Conservation (phyloP, 352 stramenopile species). For the Globisporangium cystogenes region DNA sequence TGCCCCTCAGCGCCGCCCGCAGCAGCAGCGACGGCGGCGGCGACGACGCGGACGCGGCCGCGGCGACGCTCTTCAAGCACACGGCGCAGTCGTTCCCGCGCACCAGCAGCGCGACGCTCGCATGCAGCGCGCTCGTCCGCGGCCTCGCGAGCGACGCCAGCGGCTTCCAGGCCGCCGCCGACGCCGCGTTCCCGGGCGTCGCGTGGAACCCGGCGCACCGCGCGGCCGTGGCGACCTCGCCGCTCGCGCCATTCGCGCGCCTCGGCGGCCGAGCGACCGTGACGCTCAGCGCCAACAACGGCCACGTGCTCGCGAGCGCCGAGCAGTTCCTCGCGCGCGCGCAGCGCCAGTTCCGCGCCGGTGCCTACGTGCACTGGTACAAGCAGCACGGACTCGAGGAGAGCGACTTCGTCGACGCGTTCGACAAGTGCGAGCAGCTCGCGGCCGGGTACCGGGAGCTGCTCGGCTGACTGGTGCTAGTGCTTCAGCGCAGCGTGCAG, state of each 20-base stretch:
- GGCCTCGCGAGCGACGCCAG: constrained; percentile 1
- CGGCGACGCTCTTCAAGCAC: constrained; percentile 9
- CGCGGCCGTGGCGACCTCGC: constrained; percentile 4
- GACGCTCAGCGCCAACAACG: constrained; percentile 25
- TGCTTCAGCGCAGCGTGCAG: constrained; percentile 9
- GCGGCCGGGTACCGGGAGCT: constrained; percentile 21
- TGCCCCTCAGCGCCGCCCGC: neutral
- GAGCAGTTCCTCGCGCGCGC: constrained; percentile 27
- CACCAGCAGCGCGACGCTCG: neutral
- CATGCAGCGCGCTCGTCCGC: constrained; percentile 3
- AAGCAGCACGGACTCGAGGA: constrained; percentile 38
- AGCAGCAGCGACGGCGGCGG: neutral
- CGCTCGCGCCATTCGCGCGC: constrained; percentile 13
- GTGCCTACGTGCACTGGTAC: constrained; percentile 41
- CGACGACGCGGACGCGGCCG: neutral
- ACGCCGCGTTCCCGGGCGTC: constrained; percentile 9
- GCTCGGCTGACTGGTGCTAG: constrained; percentile 12
- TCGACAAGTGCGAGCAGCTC: constrained; percentile 21
- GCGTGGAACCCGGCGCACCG: constrained; percentile 9
- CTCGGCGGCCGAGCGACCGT: constrained; percentile 13
- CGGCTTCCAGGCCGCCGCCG: constrained; percentile 1
- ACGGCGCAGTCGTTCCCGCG: constrained; percentile 14
- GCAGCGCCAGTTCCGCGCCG: constrained; percentile 23
- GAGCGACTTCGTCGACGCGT: constrained; percentile 23
- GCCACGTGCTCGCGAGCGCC: constrained; percentile 20